Percentiles rank a stretch among this genome's conserved stretches.
These are phyloP conservation scores for Hyphopichia burtonii DNA, from an alignment of 1,139 yeast species.

Conservation along the genomic window DNA sequence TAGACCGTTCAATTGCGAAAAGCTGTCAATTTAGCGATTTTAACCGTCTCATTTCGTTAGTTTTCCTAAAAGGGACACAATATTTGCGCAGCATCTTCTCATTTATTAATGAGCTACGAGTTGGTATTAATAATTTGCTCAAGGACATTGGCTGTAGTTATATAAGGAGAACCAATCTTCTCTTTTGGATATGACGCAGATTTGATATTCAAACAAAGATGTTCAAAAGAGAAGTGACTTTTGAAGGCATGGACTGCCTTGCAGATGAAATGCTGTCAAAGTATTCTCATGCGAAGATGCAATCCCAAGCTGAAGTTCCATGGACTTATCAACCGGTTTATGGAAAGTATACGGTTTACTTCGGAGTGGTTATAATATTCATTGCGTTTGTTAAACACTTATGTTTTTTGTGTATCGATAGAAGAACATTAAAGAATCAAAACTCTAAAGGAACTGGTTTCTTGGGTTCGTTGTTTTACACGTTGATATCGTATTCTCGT, in stretches of 20 bases:
- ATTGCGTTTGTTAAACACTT: conserved; percentile 39
- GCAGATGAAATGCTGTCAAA: conserved; percentile 30
- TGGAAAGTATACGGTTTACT: conserved; percentile 48
- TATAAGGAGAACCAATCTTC: not conserved
- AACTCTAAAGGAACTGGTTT: conserved; percentile 8
- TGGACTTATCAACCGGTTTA: conserved; percentile 42
- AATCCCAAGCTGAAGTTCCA: conserved; percentile 38
- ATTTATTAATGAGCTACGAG: not conserved
- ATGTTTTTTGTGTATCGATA: conserved; percentile 36
- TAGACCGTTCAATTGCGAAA: too few relatives aligned
- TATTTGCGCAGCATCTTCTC: conserved; percentile 2
- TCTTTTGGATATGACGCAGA: too few relatives aligned
- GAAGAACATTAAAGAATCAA: conserved; percentile 18
- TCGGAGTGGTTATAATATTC: conserved; percentile 37
- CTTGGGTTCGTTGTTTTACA: conserved; percentile 22
- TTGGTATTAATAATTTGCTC: conserved; percentile 3
- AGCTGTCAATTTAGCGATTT: too few relatives aligned
- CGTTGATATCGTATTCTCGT: conserved; percentile 41
- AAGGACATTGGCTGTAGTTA: conserved; percentile 1
- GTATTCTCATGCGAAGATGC: conserved; percentile 20
- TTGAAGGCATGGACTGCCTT: conserved; percentile 48
- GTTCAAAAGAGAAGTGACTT: conserved; percentile 17
- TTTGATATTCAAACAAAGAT: too few relatives aligned
- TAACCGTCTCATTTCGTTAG: not conserved
- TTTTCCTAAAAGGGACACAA: conserved; percentile 2